Percentiles rank a stretch among this genome's conserved stretches.
Evolutionary conservation across 169 alveolate genomes (phyloP).

Genomic region (Ichthyophthirius multifiliis): DNA sequence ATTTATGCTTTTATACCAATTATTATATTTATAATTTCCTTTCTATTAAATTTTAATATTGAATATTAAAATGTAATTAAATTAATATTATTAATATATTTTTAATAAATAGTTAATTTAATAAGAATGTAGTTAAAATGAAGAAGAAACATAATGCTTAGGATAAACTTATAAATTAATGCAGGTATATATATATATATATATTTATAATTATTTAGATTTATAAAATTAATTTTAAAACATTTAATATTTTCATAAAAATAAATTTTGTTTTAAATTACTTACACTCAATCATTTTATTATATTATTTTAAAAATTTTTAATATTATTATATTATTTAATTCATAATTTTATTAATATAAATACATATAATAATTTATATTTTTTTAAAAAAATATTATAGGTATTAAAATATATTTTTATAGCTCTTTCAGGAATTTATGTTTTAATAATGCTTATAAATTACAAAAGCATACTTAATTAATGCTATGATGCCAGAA

Average conservation of each 20-base stretch:
- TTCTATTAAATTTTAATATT: neutral
- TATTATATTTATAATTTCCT: neutral
- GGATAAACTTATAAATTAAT: too few relatives aligned
- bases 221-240: too few relatives aligned
- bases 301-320: too few relatives aligned
- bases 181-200: neutral
- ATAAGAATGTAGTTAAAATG: neutral
- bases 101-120: neutral
- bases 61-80: neutral
- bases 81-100: neutral
- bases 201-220: neutral
- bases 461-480: neutral
- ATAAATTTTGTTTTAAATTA: too few relatives aligned
- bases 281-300: too few relatives aligned
- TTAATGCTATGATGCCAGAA: neutral
- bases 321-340: too few relatives aligned
- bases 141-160: neutral
- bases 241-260: too few relatives aligned
- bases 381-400: neutral
- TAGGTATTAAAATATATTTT: neutral
- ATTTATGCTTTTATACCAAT: neutral
- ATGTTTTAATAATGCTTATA: neutral
- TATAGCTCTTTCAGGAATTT: neutral
- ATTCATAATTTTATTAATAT: too few relatives aligned
- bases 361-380: too few relatives aligned